A percentile compares a stretch with the other conserved stretches of the same genome.
phyloP scores from a whole-genome alignment of 169 alveolate species.

The Perkinsus chesapeaki region DNA sequence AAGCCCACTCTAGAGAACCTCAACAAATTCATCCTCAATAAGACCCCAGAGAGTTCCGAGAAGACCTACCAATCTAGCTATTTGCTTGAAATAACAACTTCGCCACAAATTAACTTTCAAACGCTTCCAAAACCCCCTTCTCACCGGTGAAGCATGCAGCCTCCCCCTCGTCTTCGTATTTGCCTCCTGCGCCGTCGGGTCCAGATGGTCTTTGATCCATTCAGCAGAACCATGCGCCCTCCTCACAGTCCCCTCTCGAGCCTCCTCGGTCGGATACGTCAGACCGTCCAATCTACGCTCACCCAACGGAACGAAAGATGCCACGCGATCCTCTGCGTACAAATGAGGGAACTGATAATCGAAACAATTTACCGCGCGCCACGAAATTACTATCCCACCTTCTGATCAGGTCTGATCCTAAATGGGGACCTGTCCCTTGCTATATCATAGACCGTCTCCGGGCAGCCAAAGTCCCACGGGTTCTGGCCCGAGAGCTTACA shows the following conservation, averaged over 20 bases:
- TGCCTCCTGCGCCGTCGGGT: no score
- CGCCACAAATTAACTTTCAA: no score
- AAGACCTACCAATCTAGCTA: no score
- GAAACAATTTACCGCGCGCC: background rate
- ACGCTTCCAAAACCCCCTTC: no score
- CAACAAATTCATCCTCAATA: no score
- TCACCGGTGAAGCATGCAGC: no score
- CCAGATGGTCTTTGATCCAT: no score
- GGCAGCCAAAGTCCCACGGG: background rate
- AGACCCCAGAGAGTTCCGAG: no score
- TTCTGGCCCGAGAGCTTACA: background rate
- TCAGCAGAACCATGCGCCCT: no score
- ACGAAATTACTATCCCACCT: background rate
- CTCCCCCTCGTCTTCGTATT: no score
- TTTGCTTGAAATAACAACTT: no score
- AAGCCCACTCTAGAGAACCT: background rate
- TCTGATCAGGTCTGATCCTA: background rate
- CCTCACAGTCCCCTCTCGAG: no score
- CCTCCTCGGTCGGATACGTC: background rate
- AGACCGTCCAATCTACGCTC: background rate
- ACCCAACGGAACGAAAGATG: background rate
- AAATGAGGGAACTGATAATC: background rate
- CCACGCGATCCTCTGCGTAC: background rate
- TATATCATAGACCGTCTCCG: background rate
- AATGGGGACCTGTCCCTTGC: background rate